phyloP scores from a whole-genome alignment of 129 eudicot genomes.

The Tagetes patula region DNA sequence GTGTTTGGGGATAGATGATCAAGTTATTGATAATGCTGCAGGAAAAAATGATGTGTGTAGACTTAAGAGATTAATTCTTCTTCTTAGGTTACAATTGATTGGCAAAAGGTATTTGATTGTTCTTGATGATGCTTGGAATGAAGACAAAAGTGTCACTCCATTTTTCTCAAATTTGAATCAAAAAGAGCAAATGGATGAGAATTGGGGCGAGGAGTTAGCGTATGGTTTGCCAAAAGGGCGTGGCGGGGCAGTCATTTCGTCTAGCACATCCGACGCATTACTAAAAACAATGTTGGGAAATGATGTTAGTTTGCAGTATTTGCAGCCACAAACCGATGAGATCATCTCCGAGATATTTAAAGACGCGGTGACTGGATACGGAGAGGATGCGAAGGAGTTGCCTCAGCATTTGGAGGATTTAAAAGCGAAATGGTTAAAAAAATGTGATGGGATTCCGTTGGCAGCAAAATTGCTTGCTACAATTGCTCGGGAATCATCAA shows the following conservation, averaged over 20 bases:
- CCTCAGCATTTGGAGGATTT: neutral
- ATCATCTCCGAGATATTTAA: slow-evolving; percentile 29
- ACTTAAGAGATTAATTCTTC: slow-evolving; percentile 29
- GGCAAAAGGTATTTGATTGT: slow-evolving; percentile 43
- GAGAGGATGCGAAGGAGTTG: slow-evolving; percentile 27
- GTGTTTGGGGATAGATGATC: slow-evolving; percentile 44
- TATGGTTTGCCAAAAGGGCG: slow-evolving; percentile 47
- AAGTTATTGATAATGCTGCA: slow-evolving; percentile 19
- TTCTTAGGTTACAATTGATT: slow-evolving; percentile 32
- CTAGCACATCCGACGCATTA: slow-evolving; percentile 31
- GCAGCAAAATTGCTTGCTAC: slow-evolving; percentile 44
- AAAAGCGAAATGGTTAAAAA: slow-evolving; percentile 21
- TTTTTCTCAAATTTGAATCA: slow-evolving; percentile 27
- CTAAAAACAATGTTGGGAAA: slow-evolving; percentile 41
- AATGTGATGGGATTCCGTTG: slow-evolving; percentile 44
- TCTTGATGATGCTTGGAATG: slow-evolving; percentile 41
- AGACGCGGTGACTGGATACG: slow-evolving; percentile 33
- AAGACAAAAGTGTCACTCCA: neutral
- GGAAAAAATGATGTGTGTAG: neutral
- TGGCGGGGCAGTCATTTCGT: slow-evolving; percentile 41
- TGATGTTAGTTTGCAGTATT: slow-evolving; percentile 29
- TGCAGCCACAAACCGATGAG: slow-evolving; percentile 21
- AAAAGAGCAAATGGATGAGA: neutral
- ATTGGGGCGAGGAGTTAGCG: slow-evolving; percentile 27
- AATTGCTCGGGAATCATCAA: slow-evolving; percentile 23